Conservation (phyloP, 1,284 basidiomycete species). For the Vanrija humicola region DNA sequence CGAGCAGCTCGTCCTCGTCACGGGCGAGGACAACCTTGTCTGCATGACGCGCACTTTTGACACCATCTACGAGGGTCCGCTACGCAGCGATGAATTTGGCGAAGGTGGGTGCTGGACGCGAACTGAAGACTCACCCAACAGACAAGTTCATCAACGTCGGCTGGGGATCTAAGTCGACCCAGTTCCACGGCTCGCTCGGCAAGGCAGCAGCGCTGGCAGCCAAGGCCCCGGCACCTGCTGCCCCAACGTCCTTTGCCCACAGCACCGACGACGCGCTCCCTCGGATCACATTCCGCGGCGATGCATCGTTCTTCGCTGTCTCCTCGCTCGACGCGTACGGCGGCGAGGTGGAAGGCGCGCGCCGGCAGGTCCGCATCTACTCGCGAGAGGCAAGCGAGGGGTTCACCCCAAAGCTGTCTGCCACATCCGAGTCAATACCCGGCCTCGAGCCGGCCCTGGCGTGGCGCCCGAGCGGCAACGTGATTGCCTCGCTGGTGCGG, state of each 20-base stretch:
- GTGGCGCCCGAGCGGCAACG: conserved; percentile 84
- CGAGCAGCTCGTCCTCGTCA: conserved; percentile 71
- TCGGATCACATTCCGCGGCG: conserved; percentile 87
- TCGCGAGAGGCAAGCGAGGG: conserved; percentile 55
- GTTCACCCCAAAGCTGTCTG: conserved; percentile 65
- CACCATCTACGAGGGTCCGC: conserved; percentile 70
- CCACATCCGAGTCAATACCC: conserved; percentile 76
- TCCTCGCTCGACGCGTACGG: conserved; percentile 59
- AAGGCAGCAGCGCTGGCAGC: conserved; percentile 66
- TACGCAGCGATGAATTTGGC: conserved; percentile 75
- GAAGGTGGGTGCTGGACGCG: conserved; percentile 57
- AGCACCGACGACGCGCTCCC: conserved; percentile 69
- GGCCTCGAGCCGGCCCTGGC: conserved; percentile 77
- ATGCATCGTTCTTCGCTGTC: conserved; percentile 82
- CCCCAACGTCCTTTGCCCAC: conserved; percentile 45
- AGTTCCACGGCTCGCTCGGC: conserved; percentile 94
- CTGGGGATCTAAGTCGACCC: conserved; percentile 95
- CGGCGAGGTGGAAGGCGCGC: conserved; percentile 19
- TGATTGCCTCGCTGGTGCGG: conserved; percentile 77
- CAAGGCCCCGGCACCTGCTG: conserved; percentile 53
- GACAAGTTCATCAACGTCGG: conserved; percentile 91
- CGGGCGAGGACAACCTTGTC: conserved; percentile 74
- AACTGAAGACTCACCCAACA: conserved; percentile 39
- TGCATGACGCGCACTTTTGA: conserved; percentile 88
- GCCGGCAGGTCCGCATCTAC: conserved; percentile 71